Conservation (phyloP, 768 basidiomycete species). For the Rhodotorula kratochvilovae region DNA sequence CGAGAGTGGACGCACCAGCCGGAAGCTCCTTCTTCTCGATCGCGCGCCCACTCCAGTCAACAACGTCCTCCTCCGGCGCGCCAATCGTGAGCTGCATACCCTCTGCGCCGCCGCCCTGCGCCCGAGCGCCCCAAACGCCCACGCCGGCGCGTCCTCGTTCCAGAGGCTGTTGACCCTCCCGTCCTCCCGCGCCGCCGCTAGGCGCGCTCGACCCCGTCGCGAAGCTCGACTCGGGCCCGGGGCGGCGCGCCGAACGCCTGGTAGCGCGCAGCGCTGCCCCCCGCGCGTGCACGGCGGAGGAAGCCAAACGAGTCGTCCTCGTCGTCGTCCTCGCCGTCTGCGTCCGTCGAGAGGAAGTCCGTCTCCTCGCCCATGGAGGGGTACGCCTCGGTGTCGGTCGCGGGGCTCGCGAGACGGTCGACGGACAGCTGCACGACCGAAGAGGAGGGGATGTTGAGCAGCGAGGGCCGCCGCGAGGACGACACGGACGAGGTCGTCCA, state of each 20-base stretch:
- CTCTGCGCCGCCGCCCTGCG: not conserved
- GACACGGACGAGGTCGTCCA: not conserved
- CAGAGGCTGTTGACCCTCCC: not conserved
- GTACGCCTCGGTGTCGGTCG: constrained; percentile 12
- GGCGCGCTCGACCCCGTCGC: not conserved
- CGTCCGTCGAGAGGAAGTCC: constrained; percentile 15
- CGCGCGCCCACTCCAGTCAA: constrained; percentile 67
- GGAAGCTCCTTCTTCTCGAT: constrained; percentile 54
- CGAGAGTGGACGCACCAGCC: constrained; percentile 1
- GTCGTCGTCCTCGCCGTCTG: constrained; percentile 13
- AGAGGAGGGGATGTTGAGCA: constrained; percentile 1
- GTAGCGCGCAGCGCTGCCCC: not conserved
- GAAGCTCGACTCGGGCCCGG: not conserved
- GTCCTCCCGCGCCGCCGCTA: not conserved
- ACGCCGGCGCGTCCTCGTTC: constrained; percentile 13
- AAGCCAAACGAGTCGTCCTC: constrained; percentile 18
- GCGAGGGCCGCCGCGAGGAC: not conserved
- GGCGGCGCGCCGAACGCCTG: not conserved
- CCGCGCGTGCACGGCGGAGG: not conserved
- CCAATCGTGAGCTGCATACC: constrained; percentile 29
- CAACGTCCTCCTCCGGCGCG: constrained; percentile 73
- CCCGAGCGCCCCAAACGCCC: not conserved
- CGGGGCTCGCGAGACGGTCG: not conserved
- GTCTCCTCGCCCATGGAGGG: constrained; percentile 1
- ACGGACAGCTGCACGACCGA: not conserved